Base-by-base conservation (phyloP, 169 alveolate genomes). In the Eimeria falciformis region DNA sequence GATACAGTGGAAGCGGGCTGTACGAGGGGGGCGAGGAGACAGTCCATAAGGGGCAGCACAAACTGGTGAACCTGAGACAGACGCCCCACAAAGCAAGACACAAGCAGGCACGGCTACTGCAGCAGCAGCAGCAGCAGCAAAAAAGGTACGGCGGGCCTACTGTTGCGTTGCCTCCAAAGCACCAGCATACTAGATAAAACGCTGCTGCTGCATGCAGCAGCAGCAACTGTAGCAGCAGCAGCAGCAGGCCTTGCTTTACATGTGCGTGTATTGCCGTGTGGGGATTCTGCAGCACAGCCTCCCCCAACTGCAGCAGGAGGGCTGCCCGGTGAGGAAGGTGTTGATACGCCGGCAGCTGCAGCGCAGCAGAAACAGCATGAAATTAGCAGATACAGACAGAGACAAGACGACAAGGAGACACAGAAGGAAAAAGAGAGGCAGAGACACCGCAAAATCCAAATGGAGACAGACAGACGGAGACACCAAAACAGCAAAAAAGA, bases 281-380 rank as follows among this genome's bases (percentile, higher is more conserved):
- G n/a, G 65, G 85, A 27, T 75, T 75, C 85, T 17, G 37, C 46
- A 75, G 25, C 37, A 75, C 47, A 27, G 85, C 85, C 12, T 43
- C 68, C 40, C 58, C 85, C 45, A 75, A 65, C 33, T 45, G 85
- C 9, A 75, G 85, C 56, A 75, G 85, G 18, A 46, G 85, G 25
- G 85, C 27, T 43, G 85, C 85, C 6, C 85, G 85, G 58, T 75
- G 85, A 7, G 85, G 85, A 27, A 75, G 58, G 66, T 75, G 85
- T 6, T 33, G 66, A 43, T 25, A 46, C 9, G 46, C 85, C n/a
- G 56, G 37, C 23, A 75, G 85, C 85, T 75, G 85, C 21, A 43
- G 33, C 7, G 14, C 12, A 17, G 7, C 18, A 17, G 18, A 33
- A 17, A 1, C 11, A 12, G 46, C 33, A 73, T 6, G 40, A 21